phyloP scores from a whole-genome alignment of 2,329 filamentous ascomycete species.

The Parascedosporium putredinis region DNA sequence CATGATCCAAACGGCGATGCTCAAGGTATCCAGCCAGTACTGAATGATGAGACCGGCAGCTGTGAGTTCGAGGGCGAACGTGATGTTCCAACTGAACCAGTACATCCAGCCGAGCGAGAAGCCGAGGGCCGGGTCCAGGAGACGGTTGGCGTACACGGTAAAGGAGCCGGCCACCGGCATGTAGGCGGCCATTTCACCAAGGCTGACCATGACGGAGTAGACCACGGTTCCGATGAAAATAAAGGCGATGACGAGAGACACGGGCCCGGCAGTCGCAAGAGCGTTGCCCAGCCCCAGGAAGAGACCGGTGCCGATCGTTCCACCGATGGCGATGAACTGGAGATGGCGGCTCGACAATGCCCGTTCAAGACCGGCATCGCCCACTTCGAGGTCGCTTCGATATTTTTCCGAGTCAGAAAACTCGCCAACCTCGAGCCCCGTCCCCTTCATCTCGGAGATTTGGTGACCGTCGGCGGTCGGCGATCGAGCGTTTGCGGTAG shows the following conservation, averaged over 20 bases:
- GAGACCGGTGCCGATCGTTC: slow-evolving; percentile 62
- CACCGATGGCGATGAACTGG: slow-evolving; percentile 42
- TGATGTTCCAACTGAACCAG: slow-evolving; percentile 69
- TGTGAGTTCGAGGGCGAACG: slow-evolving; percentile 62
- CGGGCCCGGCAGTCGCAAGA: slow-evolving; percentile 53
- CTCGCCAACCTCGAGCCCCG: background rate
- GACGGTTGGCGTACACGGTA: slow-evolving; percentile 64
- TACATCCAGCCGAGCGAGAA: slow-evolving; percentile 79
- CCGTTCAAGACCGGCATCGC: slow-evolving; percentile 26
- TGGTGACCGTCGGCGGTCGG: no score
- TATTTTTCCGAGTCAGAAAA: background rate
- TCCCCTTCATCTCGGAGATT: background rate
- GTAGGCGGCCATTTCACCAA: slow-evolving; percentile 67
- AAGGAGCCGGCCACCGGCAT: slow-evolving; percentile 70
- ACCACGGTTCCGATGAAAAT: slow-evolving; percentile 61
- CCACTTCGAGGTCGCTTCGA: slow-evolving; percentile 25
- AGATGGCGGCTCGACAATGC: slow-evolving; percentile 30
- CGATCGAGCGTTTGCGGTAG: no score
- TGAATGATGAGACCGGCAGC: slow-evolving; percentile 66
- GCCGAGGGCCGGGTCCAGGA: slow-evolving; percentile 61
- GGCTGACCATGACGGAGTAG: slow-evolving; percentile 61
- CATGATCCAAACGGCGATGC: slow-evolving; percentile 61
- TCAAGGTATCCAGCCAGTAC: slow-evolving; percentile 56
- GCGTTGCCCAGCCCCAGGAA: slow-evolving; percentile 59
- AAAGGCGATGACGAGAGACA: slow-evolving; percentile 57